A percentile compares a stretch with the other conserved stretches of the same genome.
Evolutionary conservation across 495 filamentous ascomycete species (phyloP).

Genomic region (Tuber microsphaerosporum): DNA sequence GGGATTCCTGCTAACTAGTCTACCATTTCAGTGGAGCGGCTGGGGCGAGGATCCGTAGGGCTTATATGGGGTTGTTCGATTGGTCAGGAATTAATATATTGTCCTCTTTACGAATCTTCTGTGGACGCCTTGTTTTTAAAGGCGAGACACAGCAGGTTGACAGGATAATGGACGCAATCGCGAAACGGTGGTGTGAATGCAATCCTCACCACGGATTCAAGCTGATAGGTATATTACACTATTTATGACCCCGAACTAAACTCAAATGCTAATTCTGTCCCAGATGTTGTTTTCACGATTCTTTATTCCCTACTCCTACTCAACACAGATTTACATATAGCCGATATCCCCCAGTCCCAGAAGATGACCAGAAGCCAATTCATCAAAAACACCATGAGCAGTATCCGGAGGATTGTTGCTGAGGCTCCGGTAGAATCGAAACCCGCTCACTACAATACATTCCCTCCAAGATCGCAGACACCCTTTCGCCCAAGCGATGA

Average conservation of each 20-base stretch:
- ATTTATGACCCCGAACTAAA: constrained; percentile 6
- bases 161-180: constrained; percentile 81
- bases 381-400: constrained; percentile 92
- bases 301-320: constrained; percentile 91
- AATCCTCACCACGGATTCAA: constrained; percentile 95
- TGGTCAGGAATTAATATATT: constrained; percentile 78
- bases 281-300: constrained; percentile 94
- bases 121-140: constrained; percentile 71
- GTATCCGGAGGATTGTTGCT: constrained; percentile 57
- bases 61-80: constrained; percentile 89
- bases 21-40: constrained; percentile 47
- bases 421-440: constrained; percentile 21
- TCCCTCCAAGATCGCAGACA: constrained; percentile 35
- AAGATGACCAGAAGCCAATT: constrained; percentile 95
- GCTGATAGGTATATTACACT: constrained; percentile 56
- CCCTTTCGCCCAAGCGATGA: constrained; percentile 23
- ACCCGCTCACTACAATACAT: constrained; percentile 35
- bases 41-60: constrained; percentile 60
- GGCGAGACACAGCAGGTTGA: constrained; percentile 97
- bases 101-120: constrained; percentile 68
- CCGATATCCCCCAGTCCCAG: constrained; percentile 69
- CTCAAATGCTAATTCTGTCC: constrained; percentile 17
- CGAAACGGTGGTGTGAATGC: constrained; percentile 84
- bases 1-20: constrained; percentile 19
- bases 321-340: constrained; percentile 92